Evolutionary conservation across 2,329 filamentous ascomycete species (phyloP).

Genomic region (Triangularia verruculosa): DNA sequence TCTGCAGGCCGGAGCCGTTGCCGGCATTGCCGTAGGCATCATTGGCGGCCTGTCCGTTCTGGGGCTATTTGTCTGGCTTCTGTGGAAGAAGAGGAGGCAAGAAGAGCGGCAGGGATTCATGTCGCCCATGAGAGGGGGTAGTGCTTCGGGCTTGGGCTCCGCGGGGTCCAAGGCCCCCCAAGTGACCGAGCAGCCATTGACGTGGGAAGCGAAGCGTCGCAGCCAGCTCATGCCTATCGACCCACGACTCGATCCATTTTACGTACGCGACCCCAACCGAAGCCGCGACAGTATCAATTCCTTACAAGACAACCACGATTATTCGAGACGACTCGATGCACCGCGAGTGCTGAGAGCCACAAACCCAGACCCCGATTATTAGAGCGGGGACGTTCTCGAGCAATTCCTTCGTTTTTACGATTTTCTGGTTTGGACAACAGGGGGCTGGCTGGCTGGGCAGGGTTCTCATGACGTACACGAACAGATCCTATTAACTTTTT

Average conservation of each 20-base stretch:
- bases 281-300: constrained; percentile 64
- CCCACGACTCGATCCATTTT: constrained; percentile 62
- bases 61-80: constrained; percentile 40
- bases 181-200: constrained; percentile 16
- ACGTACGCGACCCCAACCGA: constrained; percentile 51
- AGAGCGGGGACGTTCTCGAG: neutral
- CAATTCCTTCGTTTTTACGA: constrained; percentile 7
- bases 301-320: constrained; percentile 63
- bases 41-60: constrained; percentile 42
- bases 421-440: neutral
- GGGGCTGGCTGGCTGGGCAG: constrained; percentile 1
- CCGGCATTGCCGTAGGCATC: constrained; percentile 53
- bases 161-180: constrained; percentile 39
- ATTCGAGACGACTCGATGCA: constrained; percentile 57
- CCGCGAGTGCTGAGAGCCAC: constrained; percentile 56
- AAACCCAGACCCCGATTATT: constrained; percentile 55
- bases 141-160: constrained; percentile 47
- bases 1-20: constrained; percentile 47
- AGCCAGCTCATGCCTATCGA: constrained; percentile 58
- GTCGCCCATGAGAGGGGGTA: constrained; percentile 47
- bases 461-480: constrained; percentile 33
- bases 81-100: constrained; percentile 39
- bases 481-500: constrained; percentile 17
- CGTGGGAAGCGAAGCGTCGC: constrained; percentile 43
- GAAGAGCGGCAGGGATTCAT: constrained; percentile 43